phyloP scores from a whole-genome alignment of 2,329 filamentous ascomycete genomes.

The Arthrobotrys sinensis region DNA sequence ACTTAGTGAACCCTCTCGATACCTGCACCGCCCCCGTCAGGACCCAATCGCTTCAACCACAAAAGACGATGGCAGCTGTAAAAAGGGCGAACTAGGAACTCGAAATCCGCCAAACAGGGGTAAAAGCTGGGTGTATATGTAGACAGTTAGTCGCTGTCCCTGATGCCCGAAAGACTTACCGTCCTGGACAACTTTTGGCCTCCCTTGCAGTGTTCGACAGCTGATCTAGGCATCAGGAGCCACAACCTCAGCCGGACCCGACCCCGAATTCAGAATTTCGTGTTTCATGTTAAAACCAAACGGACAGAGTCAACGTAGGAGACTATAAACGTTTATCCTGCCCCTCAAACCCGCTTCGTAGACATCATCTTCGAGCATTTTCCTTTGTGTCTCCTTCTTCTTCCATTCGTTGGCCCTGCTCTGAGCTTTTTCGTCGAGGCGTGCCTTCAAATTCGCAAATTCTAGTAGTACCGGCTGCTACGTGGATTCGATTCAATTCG shows the following conservation, averaged over 20 bases:
- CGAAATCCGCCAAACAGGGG: slow-evolving; percentile 43
- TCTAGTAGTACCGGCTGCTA: slow-evolving; percentile 47
- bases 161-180: slow-evolving; percentile 18
- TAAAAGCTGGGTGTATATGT: slow-evolving; percentile 14
- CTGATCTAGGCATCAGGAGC: slow-evolving; percentile 28
- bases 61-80: slow-evolving; percentile 8
- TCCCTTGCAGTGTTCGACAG: slow-evolving; percentile 9
- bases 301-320: slow-evolving; percentile 32
- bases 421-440: slow-evolving; percentile 5
- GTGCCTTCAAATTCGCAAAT: slow-evolving; percentile 5
- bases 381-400: slow-evolving; percentile 26
- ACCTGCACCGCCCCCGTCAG: slow-evolving; percentile 44
- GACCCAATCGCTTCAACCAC: slow-evolving; percentile 29
- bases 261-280: slow-evolving; percentile 32
- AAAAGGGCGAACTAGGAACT: slow-evolving; percentile 20
- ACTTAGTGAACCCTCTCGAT: slow-evolving; percentile 5
- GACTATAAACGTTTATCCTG: slow-evolving; percentile 34
- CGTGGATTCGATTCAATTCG: slow-evolving; percentile 29
- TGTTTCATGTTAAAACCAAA: slow-evolving; percentile 59
- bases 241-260: slow-evolving; percentile 34
- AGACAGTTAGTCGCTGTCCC: slow-evolving; percentile 11
- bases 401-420: not conserved
- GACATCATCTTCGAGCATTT: slow-evolving; percentile 5
- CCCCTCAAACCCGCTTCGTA: slow-evolving; percentile 14
- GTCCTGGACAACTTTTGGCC: slow-evolving; percentile 4